phyloP scores from a whole-genome alignment of 1,139 yeast species.

The Keqinozyma sinolaborantium region DNA sequence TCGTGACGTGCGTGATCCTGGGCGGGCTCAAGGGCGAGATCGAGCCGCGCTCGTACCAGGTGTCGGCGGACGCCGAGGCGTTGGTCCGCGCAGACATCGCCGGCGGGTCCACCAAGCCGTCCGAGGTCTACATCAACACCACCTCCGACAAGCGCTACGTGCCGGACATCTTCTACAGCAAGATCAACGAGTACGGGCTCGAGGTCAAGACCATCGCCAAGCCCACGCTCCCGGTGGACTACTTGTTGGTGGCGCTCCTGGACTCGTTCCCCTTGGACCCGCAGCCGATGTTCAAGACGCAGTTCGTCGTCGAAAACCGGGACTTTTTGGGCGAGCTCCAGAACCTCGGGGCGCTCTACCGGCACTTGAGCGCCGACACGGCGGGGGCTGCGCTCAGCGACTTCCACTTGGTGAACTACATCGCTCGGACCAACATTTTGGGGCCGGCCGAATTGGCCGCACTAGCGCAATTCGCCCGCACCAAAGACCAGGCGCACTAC shows the following conservation, averaged over 20 bases:
- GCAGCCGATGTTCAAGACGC: slow-evolving; percentile 42
- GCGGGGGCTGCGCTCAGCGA: slow-evolving; percentile 49
- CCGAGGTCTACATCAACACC: slow-evolving; percentile 76
- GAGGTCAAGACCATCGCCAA: slow-evolving; percentile 87
- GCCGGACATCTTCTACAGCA: slow-evolving; percentile 88
- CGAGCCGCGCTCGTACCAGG: slow-evolving; percentile 90
- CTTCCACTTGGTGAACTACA: slow-evolving; percentile 69
- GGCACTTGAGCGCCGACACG: slow-evolving; percentile 43
- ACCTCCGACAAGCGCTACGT: slow-evolving; percentile 74
- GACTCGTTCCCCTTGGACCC: slow-evolving; percentile 86
- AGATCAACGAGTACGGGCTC: slow-evolving; percentile 82
- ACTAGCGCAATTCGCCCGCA: slow-evolving; percentile 40
- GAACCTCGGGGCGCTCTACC: slow-evolving; percentile 43
- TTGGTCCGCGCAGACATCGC: slow-evolving; percentile 83
- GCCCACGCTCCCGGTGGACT: slow-evolving; percentile 96
- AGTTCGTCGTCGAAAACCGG: slow-evolving; percentile 76
- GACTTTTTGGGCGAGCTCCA: slow-evolving; percentile 73
- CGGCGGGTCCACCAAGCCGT: slow-evolving; percentile 87
- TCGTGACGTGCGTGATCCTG: slow-evolving; percentile 87
- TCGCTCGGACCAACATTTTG: slow-evolving; percentile 52
- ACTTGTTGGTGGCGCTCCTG: slow-evolving; percentile 78
- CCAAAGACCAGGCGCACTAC: slow-evolving; percentile 40
- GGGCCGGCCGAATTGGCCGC: slow-evolving; percentile 47
- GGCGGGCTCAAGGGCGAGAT: slow-evolving; percentile 87
- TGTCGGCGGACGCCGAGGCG: slow-evolving; percentile 83